Conservation (phyloP, 176 grass and related monocot genomes). For the Raddia distichophylla region DNA sequence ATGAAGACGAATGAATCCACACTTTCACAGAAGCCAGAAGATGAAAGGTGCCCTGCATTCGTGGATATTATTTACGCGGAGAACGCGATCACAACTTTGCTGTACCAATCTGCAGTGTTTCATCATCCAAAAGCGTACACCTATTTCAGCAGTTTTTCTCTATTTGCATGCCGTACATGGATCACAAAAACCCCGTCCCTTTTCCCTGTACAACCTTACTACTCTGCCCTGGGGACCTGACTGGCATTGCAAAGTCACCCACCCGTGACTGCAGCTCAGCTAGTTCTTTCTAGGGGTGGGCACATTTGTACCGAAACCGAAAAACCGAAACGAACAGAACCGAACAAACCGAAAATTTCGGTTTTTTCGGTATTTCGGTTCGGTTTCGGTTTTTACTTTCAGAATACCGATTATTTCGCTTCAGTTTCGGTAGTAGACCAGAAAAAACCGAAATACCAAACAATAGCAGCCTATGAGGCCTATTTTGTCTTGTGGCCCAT, state of each 20-base stretch:
- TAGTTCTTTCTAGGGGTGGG: slow-evolving; percentile 49
- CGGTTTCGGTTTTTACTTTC: too few relatives aligned
- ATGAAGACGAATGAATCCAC: neutral
- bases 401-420: too few relatives aligned
- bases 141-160: slow-evolving; percentile 19
- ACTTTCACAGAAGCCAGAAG: neutral
- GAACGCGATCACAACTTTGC: slow-evolving; percentile 19
- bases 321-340: too few relatives aligned
- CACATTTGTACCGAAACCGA: too few relatives aligned
- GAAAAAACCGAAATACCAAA: too few relatives aligned
- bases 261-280: slow-evolving; percentile 61
- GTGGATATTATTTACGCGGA: slow-evolving; percentile 26
- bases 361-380: too few relatives aligned
- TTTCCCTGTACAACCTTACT: slow-evolving; percentile 64
- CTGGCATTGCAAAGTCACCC: slow-evolving; percentile 34
- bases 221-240: slow-evolving; percentile 46
- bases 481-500: too few relatives aligned
- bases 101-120: slow-evolving; percentile 6
- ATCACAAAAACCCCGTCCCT: slow-evolving; percentile 89
- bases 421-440: too few relatives aligned
- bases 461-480: too few relatives aligned
- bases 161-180: slow-evolving; percentile 27
- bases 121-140: slow-evolving; percentile 24
- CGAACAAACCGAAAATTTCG: too few relatives aligned
- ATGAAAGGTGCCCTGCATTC: neutral